Evolutionary conservation across 2,329 filamentous ascomycete genomes (phyloP), one percentile per base, ranked within the genome.

Genomic region (Phialophora macrospora): DNA sequence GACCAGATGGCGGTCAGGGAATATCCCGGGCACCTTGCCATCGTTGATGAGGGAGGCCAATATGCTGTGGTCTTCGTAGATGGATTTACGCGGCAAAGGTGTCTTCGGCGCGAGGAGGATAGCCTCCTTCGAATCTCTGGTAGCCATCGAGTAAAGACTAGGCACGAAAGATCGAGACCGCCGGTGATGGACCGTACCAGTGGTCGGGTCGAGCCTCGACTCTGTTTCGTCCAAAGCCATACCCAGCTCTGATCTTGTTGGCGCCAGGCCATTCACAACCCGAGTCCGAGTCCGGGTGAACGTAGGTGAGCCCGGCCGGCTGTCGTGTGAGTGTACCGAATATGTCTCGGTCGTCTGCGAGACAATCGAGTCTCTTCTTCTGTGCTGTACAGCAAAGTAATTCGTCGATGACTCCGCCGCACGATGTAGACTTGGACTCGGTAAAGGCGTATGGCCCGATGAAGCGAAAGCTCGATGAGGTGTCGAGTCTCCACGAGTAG

Each of bases 71-170:
- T 81, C 79, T 63, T 81, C 80, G 63, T 80, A 81, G n/a, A 79
- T 75, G 62, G 79, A 81, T 60, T 77, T 80, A 26, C 75, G 73
- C 34, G 77, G 73, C 54, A 79, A 72, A 62, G 79, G 77, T 7
- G 78, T 69, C 60, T 70, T 72, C 1, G 72, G 72, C 46, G 68
- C 78, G 58, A 82, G 72, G 20, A 82, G 71, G n/a, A 80, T 80
- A 1, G 79, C 79, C 55, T 72, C 71, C 62, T 80, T 77, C 0
- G 80, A 81, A 22, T 78, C 77, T 9, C 75, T 78, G 55, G 77
- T 80, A 14, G 77, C 79, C 52, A 82, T 68, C 0, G 80, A 82
- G 64, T 81, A 82, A 61, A 82, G 73, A 61, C 80, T 81, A 4
- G 79, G 79, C 3, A 77, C 75, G 56, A 77, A 78, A 30, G 80